Percentiles rank a stretch among this genome's conserved stretches.
Conservation (phyloP, 1,284 basidiomycete genomes). For the Ustilago nuda region DNA sequence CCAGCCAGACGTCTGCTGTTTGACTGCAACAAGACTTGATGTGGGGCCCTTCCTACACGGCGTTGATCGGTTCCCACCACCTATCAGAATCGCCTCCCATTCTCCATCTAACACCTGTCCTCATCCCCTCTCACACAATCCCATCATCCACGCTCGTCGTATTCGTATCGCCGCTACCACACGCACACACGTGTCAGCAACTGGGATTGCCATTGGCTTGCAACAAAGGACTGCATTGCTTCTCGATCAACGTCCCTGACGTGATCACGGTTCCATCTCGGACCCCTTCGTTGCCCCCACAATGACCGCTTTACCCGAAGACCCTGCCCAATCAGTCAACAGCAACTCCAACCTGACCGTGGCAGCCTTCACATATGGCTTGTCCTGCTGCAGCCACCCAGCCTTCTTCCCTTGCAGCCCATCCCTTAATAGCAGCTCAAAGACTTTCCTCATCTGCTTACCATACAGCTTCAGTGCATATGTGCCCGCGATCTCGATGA, state of each 20-base stretch:
- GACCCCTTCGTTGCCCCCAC: conserved; percentile 38
- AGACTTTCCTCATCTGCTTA: conserved; percentile 59
- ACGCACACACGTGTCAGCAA: too few relatives aligned
- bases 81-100: too few relatives aligned
- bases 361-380: conserved; percentile 54
- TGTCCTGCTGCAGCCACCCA: conserved; percentile 46
- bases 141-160: too few relatives aligned
- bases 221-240: not conserved
- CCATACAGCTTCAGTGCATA: conserved; percentile 50
- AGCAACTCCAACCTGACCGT: conserved; percentile 62
- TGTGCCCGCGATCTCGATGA: conserved; percentile 61
- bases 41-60: too few relatives aligned
- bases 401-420: conserved; percentile 51
- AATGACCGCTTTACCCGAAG: conserved; percentile 17
- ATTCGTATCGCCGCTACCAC: too few relatives aligned
- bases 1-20: too few relatives aligned
- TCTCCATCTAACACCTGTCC: too few relatives aligned
- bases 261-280: conserved; percentile 42
- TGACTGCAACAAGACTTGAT: too few relatives aligned
- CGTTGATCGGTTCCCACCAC: too few relatives aligned
- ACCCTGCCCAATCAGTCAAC: conserved; percentile 65
- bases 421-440: conserved; percentile 51
- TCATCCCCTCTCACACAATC: not conserved
- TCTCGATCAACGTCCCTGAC: not conserved
- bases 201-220: too few relatives aligned